Evolutionary conservation across 495 filamentous ascomycete species (phyloP).

Genomic region (Daldinia bambusicola): DNA sequence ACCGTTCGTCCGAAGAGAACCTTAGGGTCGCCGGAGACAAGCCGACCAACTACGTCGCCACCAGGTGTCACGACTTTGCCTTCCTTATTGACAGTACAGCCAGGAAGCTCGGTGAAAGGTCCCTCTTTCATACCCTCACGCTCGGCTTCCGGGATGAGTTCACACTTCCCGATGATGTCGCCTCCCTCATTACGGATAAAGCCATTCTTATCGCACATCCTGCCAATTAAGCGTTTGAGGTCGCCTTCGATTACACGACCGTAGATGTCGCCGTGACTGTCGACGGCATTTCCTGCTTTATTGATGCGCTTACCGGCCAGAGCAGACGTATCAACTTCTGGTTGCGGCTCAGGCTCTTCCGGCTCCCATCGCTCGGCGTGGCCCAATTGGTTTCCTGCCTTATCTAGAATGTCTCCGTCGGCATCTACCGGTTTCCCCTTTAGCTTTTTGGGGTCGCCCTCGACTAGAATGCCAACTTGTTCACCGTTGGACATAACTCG

Average conservation of each 20-base stretch:
- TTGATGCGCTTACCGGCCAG: conserved; percentile 87
- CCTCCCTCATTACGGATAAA: conserved; percentile 84
- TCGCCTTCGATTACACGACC: conserved; percentile 82
- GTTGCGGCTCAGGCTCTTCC: conserved; percentile 57
- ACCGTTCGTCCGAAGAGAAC: conserved; percentile 77
- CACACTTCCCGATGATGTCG: conserved; percentile 79
- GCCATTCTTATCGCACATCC: conserved; percentile 84
- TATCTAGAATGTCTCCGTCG: conserved; percentile 86
- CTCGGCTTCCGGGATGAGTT: conserved; percentile 79
- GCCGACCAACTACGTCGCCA: conserved; percentile 76
- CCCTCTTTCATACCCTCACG: conserved; percentile 75
- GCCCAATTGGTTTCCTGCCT: conserved; percentile 80
- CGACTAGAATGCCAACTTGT: conserved; percentile 75
- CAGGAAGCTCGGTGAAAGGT: conserved; percentile 80
- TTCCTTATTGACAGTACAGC: conserved; percentile 77
- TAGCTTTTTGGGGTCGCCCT: conserved; percentile 79
- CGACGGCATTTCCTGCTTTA: conserved; percentile 85
- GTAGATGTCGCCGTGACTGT: conserved; percentile 74
- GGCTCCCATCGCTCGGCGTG: conserved; percentile 74
- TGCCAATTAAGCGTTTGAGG: conserved; percentile 73
- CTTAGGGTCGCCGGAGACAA: conserved; percentile 77
- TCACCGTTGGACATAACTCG: conserved; percentile 76
- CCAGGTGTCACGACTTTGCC: conserved; percentile 71
- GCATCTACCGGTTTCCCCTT: conserved; percentile 80
- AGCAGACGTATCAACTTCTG: conserved; percentile 70